These are phyloP conservation scores for Saturnispora sekii DNA, from an alignment of 805 yeast genomes.

Conservation along the genomic window DNA sequence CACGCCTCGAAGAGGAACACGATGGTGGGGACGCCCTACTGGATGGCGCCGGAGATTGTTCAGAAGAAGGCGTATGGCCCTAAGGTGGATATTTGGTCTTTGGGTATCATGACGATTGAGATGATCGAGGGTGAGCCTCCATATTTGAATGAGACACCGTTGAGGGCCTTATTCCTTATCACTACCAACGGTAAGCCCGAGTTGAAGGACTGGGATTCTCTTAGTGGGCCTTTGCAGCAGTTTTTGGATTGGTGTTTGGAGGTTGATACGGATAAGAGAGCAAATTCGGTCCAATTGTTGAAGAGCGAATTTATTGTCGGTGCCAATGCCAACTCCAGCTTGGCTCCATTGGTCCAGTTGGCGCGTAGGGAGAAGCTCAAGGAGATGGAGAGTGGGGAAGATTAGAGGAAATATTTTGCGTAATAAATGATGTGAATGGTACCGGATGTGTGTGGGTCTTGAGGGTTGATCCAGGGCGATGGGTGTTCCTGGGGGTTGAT, in stretches of 20 bases:
- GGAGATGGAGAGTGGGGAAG: conserved; percentile 16
- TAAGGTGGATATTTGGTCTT: conserved; percentile 75
- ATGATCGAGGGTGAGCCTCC: conserved; percentile 87
- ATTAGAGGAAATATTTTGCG: too few species aligned
- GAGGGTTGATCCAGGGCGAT: too few species aligned
- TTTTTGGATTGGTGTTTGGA: conserved; percentile 73
- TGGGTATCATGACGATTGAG: conserved; percentile 80
- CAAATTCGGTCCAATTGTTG: conserved; percentile 65
- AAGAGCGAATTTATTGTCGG: conserved; percentile 53
- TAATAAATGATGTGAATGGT: too few species aligned
- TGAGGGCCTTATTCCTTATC: conserved; percentile 65
- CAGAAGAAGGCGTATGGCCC: conserved; percentile 73
- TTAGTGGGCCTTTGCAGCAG: conserved; percentile 53
- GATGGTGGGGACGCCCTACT: conserved; percentile 82
- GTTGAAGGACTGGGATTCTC: conserved; percentile 60
- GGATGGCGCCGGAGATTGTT: conserved; percentile 89
- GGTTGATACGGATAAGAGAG: conserved; percentile 76
- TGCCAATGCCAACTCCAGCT: conserved; percentile 50
- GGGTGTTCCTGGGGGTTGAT: too few species aligned
- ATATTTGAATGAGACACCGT: conserved; percentile 68
- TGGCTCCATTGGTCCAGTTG: conserved; percentile 66
- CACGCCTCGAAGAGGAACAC: conserved; percentile 67
- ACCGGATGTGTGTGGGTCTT: too few species aligned
- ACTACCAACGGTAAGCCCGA: conserved; percentile 79
- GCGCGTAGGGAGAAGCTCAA: conserved; percentile 56